These are phyloP conservation scores for Xylariaceae sp. DNA, from an alignment of 2,329 filamentous ascomycete species.

Conservation along the genomic window DNA sequence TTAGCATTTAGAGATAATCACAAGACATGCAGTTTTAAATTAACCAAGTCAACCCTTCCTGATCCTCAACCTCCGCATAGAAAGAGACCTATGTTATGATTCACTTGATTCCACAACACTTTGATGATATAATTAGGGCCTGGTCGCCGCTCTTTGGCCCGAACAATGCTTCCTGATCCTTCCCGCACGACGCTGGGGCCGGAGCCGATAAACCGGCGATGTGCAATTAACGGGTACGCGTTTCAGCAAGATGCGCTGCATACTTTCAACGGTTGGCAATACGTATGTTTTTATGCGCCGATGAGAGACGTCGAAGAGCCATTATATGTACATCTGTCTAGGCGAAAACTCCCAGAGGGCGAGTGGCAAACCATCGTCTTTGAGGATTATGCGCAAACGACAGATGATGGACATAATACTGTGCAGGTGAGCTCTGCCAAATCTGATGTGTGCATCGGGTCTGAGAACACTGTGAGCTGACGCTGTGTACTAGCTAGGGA, in stretches of 20 bases:
- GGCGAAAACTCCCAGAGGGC: constrained; percentile 39
- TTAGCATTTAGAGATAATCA: no score
- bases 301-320: constrained; percentile 26
- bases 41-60: no score
- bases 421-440: constrained; percentile 37
- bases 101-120: no score
- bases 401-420: constrained; percentile 52
- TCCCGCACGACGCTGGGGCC: constrained; percentile 32
- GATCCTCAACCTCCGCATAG: no score
- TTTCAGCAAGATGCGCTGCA: constrained; percentile 49
- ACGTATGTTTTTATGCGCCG: constrained; percentile 44
- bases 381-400: constrained; percentile 48
- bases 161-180: constrained; percentile 30
- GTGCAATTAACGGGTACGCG: constrained; percentile 44
- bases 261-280: constrained; percentile 49
- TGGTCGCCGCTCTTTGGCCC: not conserved
- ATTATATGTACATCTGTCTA: constrained; percentile 45
- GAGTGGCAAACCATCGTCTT: constrained; percentile 47
- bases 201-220: constrained; percentile 36
- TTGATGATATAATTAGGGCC: not conserved
- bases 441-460: not conserved
- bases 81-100: not conserved
- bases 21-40: no score
- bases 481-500: constrained; percentile 36
- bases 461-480: not conserved